Conservation (phyloP, 768 basidiomycete species). For the Trichaptum fuscoviolaceum region DNA sequence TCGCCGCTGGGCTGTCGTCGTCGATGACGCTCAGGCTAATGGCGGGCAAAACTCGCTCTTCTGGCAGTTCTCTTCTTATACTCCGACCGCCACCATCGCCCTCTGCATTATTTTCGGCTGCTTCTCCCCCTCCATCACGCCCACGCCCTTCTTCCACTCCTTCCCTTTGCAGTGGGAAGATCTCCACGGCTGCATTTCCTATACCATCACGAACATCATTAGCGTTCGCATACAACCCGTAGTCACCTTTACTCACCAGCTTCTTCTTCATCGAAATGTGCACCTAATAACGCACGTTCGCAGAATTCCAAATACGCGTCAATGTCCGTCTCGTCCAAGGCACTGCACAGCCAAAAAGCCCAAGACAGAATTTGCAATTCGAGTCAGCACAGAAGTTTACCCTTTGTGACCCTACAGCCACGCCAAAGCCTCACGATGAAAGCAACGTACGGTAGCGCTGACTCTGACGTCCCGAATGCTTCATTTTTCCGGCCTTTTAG, state of each 20-base stretch:
- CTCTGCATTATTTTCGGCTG: background rate
- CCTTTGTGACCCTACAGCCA: background rate
- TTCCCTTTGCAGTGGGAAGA: slow-evolving; percentile 33
- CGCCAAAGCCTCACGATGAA: background rate
- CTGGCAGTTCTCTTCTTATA: background rate
- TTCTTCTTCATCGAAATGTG: slow-evolving; percentile 4
- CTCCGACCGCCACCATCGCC: background rate
- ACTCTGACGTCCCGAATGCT: background rate
- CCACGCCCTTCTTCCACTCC: slow-evolving; percentile 7
- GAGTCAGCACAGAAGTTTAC: background rate
- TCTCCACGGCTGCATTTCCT: slow-evolving; percentile 20
- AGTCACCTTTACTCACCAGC: slow-evolving; percentile 6
- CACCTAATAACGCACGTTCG: slow-evolving; percentile 24
- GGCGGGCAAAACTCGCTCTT: background rate
- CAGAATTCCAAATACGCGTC: slow-evolving; percentile 68
- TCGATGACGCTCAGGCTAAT: slow-evolving; percentile 7
- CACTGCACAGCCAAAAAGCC: slow-evolving; percentile 26
- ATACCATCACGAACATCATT: slow-evolving; percentile 6
- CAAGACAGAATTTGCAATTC: background rate
- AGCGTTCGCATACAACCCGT: background rate
- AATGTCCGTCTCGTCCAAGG: slow-evolving; percentile 39
- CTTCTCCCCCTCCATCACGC: too few species aligned
- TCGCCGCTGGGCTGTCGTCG: slow-evolving; percentile 7
- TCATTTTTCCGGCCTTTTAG: background rate
- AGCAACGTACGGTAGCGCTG: background rate